Percentiles rank a stretch among this genome's conserved stretches.
These are phyloP conservation scores for Populus davidiana DNA, from an alignment of 345 rosid species.

Conservation along the genomic window DNA sequence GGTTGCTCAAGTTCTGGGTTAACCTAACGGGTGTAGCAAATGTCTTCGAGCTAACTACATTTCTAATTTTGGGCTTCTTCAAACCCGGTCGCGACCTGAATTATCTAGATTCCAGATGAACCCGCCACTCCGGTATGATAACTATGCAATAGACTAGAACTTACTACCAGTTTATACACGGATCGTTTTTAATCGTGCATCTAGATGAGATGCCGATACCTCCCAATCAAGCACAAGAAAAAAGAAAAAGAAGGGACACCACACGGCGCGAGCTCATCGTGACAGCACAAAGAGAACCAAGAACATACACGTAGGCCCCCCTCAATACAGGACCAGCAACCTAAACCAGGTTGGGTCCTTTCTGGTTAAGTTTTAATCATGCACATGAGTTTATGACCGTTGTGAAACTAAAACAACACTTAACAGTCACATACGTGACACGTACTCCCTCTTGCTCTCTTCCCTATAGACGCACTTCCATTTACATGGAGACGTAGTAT, in stretches of 20 bases:
- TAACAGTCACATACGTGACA: background rate
- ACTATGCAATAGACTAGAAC: too few species aligned
- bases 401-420: background rate
- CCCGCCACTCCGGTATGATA: too few species aligned
- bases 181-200: too few species aligned
- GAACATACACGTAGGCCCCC: background rate
- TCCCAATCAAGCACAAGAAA: background rate
- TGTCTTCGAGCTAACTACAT: too few species aligned
- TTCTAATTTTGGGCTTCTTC: too few species aligned
- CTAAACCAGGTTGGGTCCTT: conserved; percentile 14
- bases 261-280: background rate
- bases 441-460: background rate
- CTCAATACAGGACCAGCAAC: background rate
- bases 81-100: too few species aligned
- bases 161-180: too few species aligned
- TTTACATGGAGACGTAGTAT: background rate
- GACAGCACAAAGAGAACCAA: background rate
- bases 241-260: background rate
- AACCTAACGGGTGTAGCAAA: too few species aligned
- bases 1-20: too few species aligned
- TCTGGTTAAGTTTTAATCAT: conserved; percentile 14
- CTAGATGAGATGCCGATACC: background rate
- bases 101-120: too few species aligned
- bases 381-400: conserved; percentile 36
- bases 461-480: conserved; percentile 5